Percentiles rank a stretch among this genome's conserved stretches.
phyloP scores from a whole-genome alignment of 129 eudicot genomes.

The Tagetes erecta region DNA sequence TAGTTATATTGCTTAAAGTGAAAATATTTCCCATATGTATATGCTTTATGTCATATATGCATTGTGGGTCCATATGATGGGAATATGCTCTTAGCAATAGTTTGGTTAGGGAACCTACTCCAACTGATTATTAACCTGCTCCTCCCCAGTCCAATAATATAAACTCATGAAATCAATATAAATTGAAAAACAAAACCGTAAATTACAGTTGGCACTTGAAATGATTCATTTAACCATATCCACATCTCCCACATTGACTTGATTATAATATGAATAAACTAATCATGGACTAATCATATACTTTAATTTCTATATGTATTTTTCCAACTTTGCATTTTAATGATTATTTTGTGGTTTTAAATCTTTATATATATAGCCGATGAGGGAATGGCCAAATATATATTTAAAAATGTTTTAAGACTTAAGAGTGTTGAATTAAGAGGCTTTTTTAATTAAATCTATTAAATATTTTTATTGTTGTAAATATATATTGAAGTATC shows the following conservation, averaged over 20 bases:
- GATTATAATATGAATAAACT: constrained; percentile 25
- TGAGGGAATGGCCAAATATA: not conserved
- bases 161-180: constrained; percentile 17
- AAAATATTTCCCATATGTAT: not conserved
- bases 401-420: not conserved
- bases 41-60: not conserved
- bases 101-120: constrained; percentile 71
- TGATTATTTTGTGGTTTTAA: not conserved
- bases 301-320: not conserved
- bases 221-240: constrained; percentile 34
- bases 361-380: no score
- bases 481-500: no score
- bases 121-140: constrained; percentile 50
- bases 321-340: not conserved
- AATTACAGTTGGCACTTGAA: constrained; percentile 40
- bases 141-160: constrained; percentile 31
- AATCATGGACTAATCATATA: constrained; percentile 20
- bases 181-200: constrained; percentile 26
- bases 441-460: no score
- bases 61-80: constrained; percentile 45
- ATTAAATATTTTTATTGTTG: no score
- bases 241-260: constrained; percentile 35
- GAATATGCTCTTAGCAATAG: constrained; percentile 41
- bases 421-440: no score
- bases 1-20: constrained; percentile 12